phyloP scores from a whole-genome alignment of 768 basidiomycete species.

The Lactarius quietus region DNA sequence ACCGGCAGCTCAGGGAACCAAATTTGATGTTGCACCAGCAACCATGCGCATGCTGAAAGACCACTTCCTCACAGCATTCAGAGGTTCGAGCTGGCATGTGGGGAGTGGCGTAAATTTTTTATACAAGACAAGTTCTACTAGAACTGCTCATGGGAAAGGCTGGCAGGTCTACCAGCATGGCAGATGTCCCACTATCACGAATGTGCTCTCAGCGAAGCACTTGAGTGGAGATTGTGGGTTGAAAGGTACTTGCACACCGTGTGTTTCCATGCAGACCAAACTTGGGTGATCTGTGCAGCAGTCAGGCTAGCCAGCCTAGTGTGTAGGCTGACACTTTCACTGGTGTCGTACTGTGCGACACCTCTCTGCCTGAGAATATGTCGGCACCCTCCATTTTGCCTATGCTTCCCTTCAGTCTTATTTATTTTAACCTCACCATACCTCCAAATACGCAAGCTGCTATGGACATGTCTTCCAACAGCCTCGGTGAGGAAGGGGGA shows the following conservation, averaged over 20 bases:
- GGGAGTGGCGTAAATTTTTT: slow-evolving; percentile 56
- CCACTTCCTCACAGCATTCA: slow-evolving; percentile 5
- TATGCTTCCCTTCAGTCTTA: background rate
- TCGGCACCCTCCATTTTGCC: background rate
- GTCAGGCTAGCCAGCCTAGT: too few relatives aligned
- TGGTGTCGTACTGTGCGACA: slow-evolving; percentile 9
- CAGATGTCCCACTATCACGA: slow-evolving; percentile 92
- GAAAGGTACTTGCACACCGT: slow-evolving; percentile 47
- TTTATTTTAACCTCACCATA: background rate
- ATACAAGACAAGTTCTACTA: slow-evolving; percentile 92
- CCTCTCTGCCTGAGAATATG: slow-evolving; percentile 9
- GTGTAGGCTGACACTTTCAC: background rate
- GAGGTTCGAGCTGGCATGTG: background rate
- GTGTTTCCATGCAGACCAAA: slow-evolving; percentile 20
- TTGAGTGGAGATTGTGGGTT: slow-evolving; percentile 93
- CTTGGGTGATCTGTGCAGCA: slow-evolving; percentile 4
- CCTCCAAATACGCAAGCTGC: slow-evolving; percentile 12
- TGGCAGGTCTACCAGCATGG: slow-evolving; percentile 79
- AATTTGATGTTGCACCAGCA: slow-evolving; percentile 12
- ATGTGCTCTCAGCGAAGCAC: slow-evolving; percentile 77
- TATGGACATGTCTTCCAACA: slow-evolving; percentile 25
- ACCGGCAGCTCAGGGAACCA: too few relatives aligned
- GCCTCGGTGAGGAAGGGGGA: slow-evolving; percentile 24
- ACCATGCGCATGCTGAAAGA: slow-evolving; percentile 24
- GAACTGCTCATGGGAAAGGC: slow-evolving; percentile 90